Evolutionary conservation across 1,284 basidiomycete species (phyloP).

Genomic region (Prillingera fragicola): DNA sequence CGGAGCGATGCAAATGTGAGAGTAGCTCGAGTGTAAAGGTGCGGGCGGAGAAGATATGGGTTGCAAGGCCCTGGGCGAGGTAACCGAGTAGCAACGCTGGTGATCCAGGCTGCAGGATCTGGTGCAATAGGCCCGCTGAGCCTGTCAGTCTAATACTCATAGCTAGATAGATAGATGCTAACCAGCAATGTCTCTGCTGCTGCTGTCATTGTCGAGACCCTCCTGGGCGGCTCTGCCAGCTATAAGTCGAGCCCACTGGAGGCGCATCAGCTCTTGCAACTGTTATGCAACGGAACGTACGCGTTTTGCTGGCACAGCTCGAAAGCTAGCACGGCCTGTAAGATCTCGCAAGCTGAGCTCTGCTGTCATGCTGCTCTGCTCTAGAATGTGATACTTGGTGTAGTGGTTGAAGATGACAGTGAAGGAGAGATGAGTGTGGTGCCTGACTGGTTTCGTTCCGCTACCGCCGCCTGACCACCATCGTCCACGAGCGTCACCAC

Average conservation of each 20-base stretch:
- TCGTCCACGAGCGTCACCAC: background rate
- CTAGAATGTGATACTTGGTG: no score
- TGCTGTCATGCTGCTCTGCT: conserved; percentile 2
- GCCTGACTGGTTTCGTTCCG: conserved; percentile 3
- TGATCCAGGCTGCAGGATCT: conserved; percentile 20
- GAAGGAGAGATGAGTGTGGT: background rate
- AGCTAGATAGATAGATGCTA: conserved; percentile 1
- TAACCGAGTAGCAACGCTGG: conserved; percentile 31
- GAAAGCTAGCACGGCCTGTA: conserved; percentile 12
- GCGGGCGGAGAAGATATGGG: conserved; percentile 18
- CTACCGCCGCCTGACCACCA: background rate
- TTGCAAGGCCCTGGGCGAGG: conserved; percentile 24
- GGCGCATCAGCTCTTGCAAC: background rate
- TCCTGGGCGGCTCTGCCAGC: background rate
- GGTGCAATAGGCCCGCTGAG: conserved; percentile 26
- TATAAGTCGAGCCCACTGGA: conserved; percentile 13
- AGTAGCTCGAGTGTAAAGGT: conserved; percentile 25
- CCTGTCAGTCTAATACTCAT: background rate
- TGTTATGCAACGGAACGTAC: conserved; percentile 1
- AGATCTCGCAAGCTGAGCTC: conserved; percentile 8
- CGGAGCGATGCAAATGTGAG: conserved; percentile 15
- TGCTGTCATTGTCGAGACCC: background rate
- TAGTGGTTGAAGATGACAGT: background rate
- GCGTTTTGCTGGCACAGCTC: conserved; percentile 13
- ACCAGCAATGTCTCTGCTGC: conserved; percentile 3